Conservation (phyloP, 179 eudicot species). For the Monotropa hypopitys region DNA sequence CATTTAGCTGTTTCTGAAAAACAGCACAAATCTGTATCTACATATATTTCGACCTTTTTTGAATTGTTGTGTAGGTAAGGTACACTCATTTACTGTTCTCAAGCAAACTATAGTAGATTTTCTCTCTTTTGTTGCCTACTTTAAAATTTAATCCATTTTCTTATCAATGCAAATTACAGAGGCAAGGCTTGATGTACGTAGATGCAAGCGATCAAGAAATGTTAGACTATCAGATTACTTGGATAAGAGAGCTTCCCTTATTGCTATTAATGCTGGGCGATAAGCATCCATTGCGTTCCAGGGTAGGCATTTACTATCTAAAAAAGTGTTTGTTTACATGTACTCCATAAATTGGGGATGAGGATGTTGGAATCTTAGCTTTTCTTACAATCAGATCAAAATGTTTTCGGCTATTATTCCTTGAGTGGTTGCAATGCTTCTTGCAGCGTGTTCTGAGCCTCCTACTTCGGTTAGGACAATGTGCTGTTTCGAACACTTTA, state of each 20-base stretch:
- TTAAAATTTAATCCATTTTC: background rate
- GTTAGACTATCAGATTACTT: slow-evolving; percentile 38
- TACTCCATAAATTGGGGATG: slow-evolving; percentile 3
- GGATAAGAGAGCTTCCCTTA: slow-evolving; percentile 61
- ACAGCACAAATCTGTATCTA: background rate
- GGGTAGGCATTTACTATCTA: slow-evolving; percentile 27
- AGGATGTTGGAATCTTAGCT: background rate
- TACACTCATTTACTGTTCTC: background rate
- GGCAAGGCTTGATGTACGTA: slow-evolving; percentile 28
- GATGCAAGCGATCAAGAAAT: slow-evolving; percentile 34
- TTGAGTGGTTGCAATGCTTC: background rate
- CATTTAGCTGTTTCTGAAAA: background rate
- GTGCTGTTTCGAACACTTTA: slow-evolving; percentile 32
- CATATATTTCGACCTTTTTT: background rate
- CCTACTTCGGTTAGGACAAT: slow-evolving; percentile 62
- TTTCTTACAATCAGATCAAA: background rate
- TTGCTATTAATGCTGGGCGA: slow-evolving; percentile 49
- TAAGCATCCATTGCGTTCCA: slow-evolving; percentile 37
- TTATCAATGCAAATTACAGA: slow-evolving; percentile 23
- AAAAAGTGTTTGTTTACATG: background rate
- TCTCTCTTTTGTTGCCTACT: slow-evolving; percentile 5
- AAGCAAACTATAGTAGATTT: background rate
- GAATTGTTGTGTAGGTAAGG: background rate
- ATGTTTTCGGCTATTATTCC: background rate
- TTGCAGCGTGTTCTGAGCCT: slow-evolving; percentile 60